Evolutionary conservation across 1,284 basidiomycete genomes (phyloP).

Genomic region (Cryptococcus sp.): DNA sequence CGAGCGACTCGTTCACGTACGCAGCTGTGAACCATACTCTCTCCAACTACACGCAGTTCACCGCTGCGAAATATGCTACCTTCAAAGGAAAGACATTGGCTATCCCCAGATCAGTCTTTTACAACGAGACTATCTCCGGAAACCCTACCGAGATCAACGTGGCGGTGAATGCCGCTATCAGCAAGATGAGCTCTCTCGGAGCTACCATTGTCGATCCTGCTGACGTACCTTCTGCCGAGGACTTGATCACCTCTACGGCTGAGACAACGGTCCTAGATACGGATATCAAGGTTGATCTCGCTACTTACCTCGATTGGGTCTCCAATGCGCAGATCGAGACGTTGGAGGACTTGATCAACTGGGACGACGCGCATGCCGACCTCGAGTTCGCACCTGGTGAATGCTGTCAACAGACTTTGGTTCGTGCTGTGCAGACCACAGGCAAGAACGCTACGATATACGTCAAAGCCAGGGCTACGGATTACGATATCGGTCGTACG

Average conservation of each 20-base stretch:
- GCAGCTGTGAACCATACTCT: conserved; percentile 10
- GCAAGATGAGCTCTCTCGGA: conserved; percentile 12
- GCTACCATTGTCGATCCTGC: conserved; percentile 19
- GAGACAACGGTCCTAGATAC: conserved; percentile 23
- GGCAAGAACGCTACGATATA: conserved; percentile 12
- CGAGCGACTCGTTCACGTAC: conserved; percentile 14
- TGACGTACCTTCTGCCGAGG: conserved; percentile 19
- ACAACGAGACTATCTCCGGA: conserved; percentile 18
- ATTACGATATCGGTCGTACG: conserved; percentile 18
- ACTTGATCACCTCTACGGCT: conserved; percentile 10
- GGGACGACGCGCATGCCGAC: conserved; percentile 10
- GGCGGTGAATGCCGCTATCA: conserved; percentile 16
- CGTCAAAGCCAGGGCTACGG: conserved; percentile 13
- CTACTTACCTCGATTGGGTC: conserved; percentile 4
- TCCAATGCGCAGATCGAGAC: conserved; percentile 1
- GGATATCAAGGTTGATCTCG: conserved; percentile 27
- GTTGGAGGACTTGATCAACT: conserved; percentile 17
- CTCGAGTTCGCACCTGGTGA: background rate
- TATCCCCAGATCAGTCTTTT: conserved; percentile 19
- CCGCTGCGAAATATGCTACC: conserved; percentile 15
- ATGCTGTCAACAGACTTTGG: conserved; percentile 1
- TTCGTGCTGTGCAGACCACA: conserved; percentile 5
- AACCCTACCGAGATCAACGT: conserved; percentile 20
- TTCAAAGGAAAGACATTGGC: conserved; percentile 18
- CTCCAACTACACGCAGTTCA: conserved; percentile 22